Percentiles rank a stretch among this genome's conserved stretches.
phyloP scores from a whole-genome alignment of 2,329 filamentous ascomycete species.

The Paraphoma sp. region DNA sequence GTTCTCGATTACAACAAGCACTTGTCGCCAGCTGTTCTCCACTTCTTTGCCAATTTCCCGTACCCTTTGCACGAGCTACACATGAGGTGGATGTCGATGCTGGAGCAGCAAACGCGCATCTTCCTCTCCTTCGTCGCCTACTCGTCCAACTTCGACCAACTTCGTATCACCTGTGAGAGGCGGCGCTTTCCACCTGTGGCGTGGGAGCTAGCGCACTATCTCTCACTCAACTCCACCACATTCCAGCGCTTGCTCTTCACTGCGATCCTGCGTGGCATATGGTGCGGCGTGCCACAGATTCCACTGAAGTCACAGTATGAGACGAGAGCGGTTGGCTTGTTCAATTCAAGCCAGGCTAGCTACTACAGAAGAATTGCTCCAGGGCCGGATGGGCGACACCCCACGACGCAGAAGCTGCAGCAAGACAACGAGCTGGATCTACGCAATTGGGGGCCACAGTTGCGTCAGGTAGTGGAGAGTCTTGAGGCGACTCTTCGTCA shows the following conservation, averaged over 20 bases:
- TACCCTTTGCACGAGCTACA: slow-evolving; percentile 31
- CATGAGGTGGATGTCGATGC: slow-evolving; percentile 30
- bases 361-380: slow-evolving; percentile 2
- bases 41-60: slow-evolving; percentile 60
- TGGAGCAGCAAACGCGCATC: slow-evolving; percentile 41
- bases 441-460: slow-evolving; percentile 5
- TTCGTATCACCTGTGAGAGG: slow-evolving; percentile 24
- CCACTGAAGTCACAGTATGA: slow-evolving; percentile 10
- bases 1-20: slow-evolving; percentile 56
- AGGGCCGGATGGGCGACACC: too few relatives aligned
- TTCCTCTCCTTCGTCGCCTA: slow-evolving; percentile 53
- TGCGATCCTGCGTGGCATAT: slow-evolving; percentile 55
- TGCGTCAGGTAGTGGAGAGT: slow-evolving; percentile 5
- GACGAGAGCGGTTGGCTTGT: slow-evolving; percentile 1
- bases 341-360: slow-evolving; percentile 13
- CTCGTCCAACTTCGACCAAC: slow-evolving; percentile 14
- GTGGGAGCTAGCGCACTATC: slow-evolving; percentile 59
- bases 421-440: slow-evolving; percentile 7
- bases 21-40: slow-evolving; percentile 49
- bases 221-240: slow-evolving; percentile 58
- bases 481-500: slow-evolving; percentile 1
- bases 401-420: background rate
- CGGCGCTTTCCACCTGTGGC: slow-evolving; percentile 61
- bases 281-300: slow-evolving; percentile 22
- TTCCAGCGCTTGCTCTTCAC: slow-evolving; percentile 64